Percentiles rank a stretch among this genome's conserved stretches.
Evolutionary conservation across 2,329 filamentous ascomycete genomes (phyloP).

Genomic region (Aspergillus terreus): DNA sequence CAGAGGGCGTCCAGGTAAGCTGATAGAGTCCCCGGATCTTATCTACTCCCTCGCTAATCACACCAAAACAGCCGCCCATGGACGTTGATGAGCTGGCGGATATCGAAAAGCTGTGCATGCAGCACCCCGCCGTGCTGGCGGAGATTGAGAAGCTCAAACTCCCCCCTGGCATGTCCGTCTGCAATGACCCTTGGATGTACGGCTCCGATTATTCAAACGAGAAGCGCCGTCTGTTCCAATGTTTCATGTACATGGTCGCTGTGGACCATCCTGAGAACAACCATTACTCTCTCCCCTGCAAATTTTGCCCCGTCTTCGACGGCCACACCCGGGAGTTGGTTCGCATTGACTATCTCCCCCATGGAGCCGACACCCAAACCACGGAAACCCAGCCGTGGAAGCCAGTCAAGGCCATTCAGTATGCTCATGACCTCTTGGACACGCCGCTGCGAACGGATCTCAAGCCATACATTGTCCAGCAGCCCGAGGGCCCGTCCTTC

Average conservation of each 20-base stretch:
- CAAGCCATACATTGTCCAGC: conserved; percentile 62
- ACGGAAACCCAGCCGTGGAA: conserved; percentile 56
- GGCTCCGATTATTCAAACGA: conserved; percentile 43
- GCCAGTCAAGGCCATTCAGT: conserved; percentile 49
- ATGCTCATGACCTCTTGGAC: conserved; percentile 61
- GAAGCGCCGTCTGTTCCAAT: conserved; percentile 37
- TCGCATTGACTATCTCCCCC: conserved; percentile 66
- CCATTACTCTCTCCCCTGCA: conserved; percentile 35
- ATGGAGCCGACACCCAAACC: conserved; percentile 59
- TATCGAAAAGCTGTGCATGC: conserved; percentile 54
- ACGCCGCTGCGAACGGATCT: conserved; percentile 59
- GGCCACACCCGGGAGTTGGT: conserved; percentile 61
- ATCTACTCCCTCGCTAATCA: conserved; percentile 46
- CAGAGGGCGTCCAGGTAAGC: conserved; percentile 44
- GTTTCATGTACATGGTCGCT: conserved; percentile 37
- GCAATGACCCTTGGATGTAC: conserved; percentile 68
- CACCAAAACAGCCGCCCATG: conserved; percentile 51
- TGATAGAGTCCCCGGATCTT: background rate
- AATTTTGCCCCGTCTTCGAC: conserved; percentile 48
- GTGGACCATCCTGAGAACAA: conserved; percentile 36
- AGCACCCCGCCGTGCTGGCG: conserved; percentile 53
- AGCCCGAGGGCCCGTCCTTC: conserved; percentile 64
- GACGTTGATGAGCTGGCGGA: conserved; percentile 59
- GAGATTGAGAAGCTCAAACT: conserved; percentile 58
- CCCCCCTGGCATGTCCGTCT: conserved; percentile 54